Evolutionary conservation across 2,329 filamentous ascomycete species (phyloP).

Genomic region (Fusarium sp.): DNA sequence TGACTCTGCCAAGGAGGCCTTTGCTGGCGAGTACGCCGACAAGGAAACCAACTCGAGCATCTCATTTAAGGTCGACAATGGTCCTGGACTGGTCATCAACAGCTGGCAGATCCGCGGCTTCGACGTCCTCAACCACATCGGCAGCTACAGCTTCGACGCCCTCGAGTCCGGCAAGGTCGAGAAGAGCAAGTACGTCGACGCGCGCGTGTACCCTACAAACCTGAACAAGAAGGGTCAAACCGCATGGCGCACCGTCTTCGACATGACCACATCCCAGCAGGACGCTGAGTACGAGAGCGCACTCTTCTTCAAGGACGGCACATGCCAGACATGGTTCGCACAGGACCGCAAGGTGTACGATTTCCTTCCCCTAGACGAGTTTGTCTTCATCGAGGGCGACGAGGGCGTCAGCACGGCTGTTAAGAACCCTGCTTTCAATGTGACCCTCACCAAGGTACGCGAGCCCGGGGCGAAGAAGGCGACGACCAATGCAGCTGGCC

Average conservation of each 20-base stretch:
- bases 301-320: constrained; percentile 45
- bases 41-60: constrained; percentile 54
- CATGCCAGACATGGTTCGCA: constrained; percentile 48
- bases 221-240: constrained; percentile 31
- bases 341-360: constrained; percentile 50
- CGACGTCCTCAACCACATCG: constrained; percentile 53
- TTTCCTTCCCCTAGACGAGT: constrained; percentile 47
- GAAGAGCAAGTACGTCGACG: constrained; percentile 32
- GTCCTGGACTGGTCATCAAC: constrained; percentile 53
- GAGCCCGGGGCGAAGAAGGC: constrained; percentile 34
- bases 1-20: constrained; percentile 46
- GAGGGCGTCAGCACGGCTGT: constrained; percentile 30
- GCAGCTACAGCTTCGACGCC: constrained; percentile 39
- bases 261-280: constrained; percentile 30
- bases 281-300: constrained; percentile 34
- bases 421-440: constrained; percentile 42
- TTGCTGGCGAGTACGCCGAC: constrained; percentile 55
- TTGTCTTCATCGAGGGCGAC: constrained; percentile 41
- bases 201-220: constrained; percentile 48
- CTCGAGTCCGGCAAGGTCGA: constrained; percentile 18
- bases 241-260: constrained; percentile 51
- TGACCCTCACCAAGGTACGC: constrained; percentile 45
- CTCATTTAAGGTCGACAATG: constrained; percentile 52
- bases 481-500: neutral
- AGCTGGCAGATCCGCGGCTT: constrained; percentile 55